Evolutionary conservation across 495 filamentous ascomycete genomes (phyloP), one percentile per base, ranked within the genome.

Genomic region (Ramalina intermedia): DNA sequence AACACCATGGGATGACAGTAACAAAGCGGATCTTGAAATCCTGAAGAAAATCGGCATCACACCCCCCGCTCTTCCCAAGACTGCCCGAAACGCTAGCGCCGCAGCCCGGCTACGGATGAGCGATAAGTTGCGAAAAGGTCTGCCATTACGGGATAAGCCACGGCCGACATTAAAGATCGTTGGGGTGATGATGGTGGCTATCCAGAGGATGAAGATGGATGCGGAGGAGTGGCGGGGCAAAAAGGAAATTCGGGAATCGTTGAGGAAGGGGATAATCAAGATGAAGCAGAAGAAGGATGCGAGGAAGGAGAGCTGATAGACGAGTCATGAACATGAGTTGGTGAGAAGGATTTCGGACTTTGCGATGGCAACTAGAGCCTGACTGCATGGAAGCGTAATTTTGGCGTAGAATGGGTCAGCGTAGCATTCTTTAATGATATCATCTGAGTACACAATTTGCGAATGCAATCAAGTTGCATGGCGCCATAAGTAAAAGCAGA

Each of bases 11-110:
- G 46, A 66, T 11, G 12, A 33, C 58, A 96, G 90, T 63, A 98
- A 96, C 71, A 81, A 90, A 64, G 85, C 83, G 53, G 86, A 96
- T 60, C 76, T 98, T 29, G 74, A 78, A 37, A 81, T 94, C 61
- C 79, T 96, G 48, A 72, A 79, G 50, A 74, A 81, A 49, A 93
- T 94, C 73, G 81, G 83, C 43, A 75, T 85, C 56, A 73, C 72
- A 48, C 67, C 72, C 8, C 63, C 68, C 3, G 51, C 64, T 41
- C 58, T 59, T 20, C 29, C 29, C 29, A 33, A 33, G 29, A 33
- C 2, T 33, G 7, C 29, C 7, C 29, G 29, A 33, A 58, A 66
- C 45, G 66, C 62, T 50, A 68, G 62, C 43, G 63, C 58, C 4
- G 62, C 62, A 9, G 53, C 46, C 3, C 41, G 54, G 13, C 23